Base-by-base conservation (phyloP, 495 filamentous ascomycete genomes). In the Aspergillus bridgeri region DNA sequence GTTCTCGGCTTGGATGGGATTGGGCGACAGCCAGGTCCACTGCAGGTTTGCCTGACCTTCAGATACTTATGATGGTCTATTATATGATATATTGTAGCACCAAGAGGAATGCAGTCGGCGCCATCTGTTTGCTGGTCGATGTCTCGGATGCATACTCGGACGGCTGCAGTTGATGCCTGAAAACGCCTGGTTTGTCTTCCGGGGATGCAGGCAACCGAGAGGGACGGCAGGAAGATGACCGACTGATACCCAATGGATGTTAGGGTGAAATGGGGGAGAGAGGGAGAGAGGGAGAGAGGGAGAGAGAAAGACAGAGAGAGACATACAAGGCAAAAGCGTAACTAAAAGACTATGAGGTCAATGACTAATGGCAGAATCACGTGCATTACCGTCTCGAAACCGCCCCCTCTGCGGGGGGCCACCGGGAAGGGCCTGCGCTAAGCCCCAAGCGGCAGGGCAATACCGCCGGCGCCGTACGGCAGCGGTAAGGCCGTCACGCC, bases 311-410 rank as follows among this genome's bases (percentile, higher is more conserved):
- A 48, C 42, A 50, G 29, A 29, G 27, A 6, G 27, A 29, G 6
- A 9, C 27, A 29, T 29, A 29, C 27, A 29, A 38, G 13, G 33
- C 9, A 38, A 38, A 38, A 11, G 33, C n/a, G n/a, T n/a, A n/a
- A n/a, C n/a, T n/a, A n/a, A n/a, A n/a, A n/a, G n/a, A n/a, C n/a
- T n/a, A n/a, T n/a, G n/a, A n/a, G n/a, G n/a, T n/a, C n/a, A n/a
- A 38, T 38, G 25, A 42, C 42, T 51, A 22, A 47, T 51, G 5
- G 22, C 49, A 18, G 45, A 20, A 44, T 66, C 64, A 66, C 64
- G 64, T 66, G 64, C 7, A 22, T 42, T 60, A 63, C 60, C 11
- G 25, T 51, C 24, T 18, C 5, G 21, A 57, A 60, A 66, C 64
- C 64, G 20, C 50, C 46, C 53, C 56, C 5, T 38, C 27, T 23